Evolutionary conservation across 2,329 filamentous ascomycete species (phyloP), one percentile per base, ranked within the genome.

Genomic region (Phaeosphaeriaceae sp.): DNA sequence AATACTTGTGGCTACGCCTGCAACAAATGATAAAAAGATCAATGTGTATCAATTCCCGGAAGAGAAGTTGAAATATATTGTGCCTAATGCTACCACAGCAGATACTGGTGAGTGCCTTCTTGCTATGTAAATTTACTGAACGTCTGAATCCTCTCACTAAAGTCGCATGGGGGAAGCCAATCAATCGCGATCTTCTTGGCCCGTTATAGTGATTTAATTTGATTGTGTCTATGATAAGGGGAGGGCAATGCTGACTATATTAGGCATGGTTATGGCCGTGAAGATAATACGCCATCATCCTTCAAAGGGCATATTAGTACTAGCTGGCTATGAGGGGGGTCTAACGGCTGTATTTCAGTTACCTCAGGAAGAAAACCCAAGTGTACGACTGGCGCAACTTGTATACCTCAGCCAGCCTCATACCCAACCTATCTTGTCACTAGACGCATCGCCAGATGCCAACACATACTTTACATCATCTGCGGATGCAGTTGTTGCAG

Each of bases 221-320:
- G n/a, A 17, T 7, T 34, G 32, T 15, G n/a, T 34, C 16, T 8
- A 34, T 6, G 32, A 7, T 6, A 34, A 2, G 18, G 9, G 15
- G n/a, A n/a, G 12, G 21, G 13, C 16, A 16, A 38, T 39, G 65
- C 56, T 81, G 81, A 60, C 40, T 16, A 12, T 4, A 9, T 79
- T 81, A 65, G 90, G 90, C 46, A 97, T 97, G 92, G 85, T 91
- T 32, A 97, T 97, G 94, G 86, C 89, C 4, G 74, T 97, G 58
- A 75, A 29, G 73, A 70, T 72, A 16, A 29, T 58, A n/a, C 60
- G 60, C 23, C 61, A 59, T 36, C 42, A 23, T 28, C 29, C 38
- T 13, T 62, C 60, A 13, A 60, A 61, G 11, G 12, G 69, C 72
- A 74, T 93, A 1, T 83, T 85, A 4, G 77, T 96, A 6, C 74